Conservation (phyloP, 306 rosid species). For the Argentina anserina region DNA sequence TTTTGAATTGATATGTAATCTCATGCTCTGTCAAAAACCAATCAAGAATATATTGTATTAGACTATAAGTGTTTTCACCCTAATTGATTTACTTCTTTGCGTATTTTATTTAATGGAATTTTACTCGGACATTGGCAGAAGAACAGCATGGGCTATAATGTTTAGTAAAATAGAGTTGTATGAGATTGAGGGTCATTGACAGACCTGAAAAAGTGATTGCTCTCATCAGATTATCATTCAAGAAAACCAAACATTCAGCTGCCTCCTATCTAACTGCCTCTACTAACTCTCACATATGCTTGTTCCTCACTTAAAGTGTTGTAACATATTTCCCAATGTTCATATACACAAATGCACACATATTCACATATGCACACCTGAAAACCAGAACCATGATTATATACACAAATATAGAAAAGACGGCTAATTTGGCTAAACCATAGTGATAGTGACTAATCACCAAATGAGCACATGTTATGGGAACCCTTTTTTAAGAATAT, state of each 20-base stretch:
- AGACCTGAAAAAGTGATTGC: slow-evolving; percentile 28
- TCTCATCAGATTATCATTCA: slow-evolving; percentile 13
- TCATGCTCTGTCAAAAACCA: neutral
- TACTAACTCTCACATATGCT: slow-evolving; percentile 7
- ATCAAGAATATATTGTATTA: neutral
- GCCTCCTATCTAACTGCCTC: slow-evolving; percentile 19
- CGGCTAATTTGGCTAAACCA: neutral
- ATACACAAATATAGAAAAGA: neutral
- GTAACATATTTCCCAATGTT: slow-evolving; percentile 9
- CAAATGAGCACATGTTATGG: slow-evolving; percentile 1
- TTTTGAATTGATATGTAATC: neutral
- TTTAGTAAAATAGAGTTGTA: slow-evolving; percentile 18
- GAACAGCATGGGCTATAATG: slow-evolving; percentile 33
- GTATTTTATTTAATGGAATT: slow-evolving; percentile 14
- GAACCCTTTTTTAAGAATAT: neutral
- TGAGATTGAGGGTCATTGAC: slow-evolving; percentile 10
- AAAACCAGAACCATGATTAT: neutral
- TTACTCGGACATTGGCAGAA: neutral
- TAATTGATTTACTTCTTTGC: neutral
- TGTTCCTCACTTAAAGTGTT: slow-evolving; percentile 6
- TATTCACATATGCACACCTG: slow-evolving; percentile 3
- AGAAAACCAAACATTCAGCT: neutral
- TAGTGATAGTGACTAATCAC: neutral
- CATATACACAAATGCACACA: too few relatives aligned
- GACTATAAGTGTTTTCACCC: neutral